Evolutionary conservation across 768 basidiomycete species (phyloP), one percentile per base, ranked within the genome.

Genomic region (Punctularia strigosozonata): DNA sequence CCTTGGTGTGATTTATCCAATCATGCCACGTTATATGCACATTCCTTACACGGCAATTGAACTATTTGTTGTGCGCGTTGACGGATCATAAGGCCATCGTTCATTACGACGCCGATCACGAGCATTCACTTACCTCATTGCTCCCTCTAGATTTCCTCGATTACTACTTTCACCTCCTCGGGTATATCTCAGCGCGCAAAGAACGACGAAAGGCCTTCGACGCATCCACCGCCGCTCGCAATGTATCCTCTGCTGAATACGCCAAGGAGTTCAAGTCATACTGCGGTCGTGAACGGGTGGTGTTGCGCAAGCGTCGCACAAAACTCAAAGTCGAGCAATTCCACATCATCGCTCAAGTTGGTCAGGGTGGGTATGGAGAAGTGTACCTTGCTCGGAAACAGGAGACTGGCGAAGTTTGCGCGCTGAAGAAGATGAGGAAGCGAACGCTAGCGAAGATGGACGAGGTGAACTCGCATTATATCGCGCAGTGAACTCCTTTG

Each of bases 301-400:
- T 95, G 6, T 68, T 99, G n/a, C 72, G 95, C 39, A 80, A 84
- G 45, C 73, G 95, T n/a, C 71, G 95, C 25, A 80, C 92, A 8
- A 99, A 95, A 55, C 70, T 98, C 31, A 75, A 78, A 43, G 77
- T 99, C 19, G 89, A 97, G 36, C 87, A 94, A 52, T 99, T 99
- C 60, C 88, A 95, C 53, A 94, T 99, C 57, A 92, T 99, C 46
- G 90, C 91, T 1, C 95, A 99, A 59, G 90, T 99, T 35, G 95
- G 95, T 1, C 95, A 99, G 62, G 95, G 95, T 10, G 95, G 95
- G 2, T 99, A 98, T 59, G 95, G 95, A 4, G 94, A 97, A 47
- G 95, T 99, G 19, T 99, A 85, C 54, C 69, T 99, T 37, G 95
- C 95, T 7, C 68, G 94, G 30, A 95, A 97, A 57, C 82, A 81